Base-by-base conservation (phyloP, 495 filamentous ascomycete genomes). In the Acidiella bohemica region DNA sequence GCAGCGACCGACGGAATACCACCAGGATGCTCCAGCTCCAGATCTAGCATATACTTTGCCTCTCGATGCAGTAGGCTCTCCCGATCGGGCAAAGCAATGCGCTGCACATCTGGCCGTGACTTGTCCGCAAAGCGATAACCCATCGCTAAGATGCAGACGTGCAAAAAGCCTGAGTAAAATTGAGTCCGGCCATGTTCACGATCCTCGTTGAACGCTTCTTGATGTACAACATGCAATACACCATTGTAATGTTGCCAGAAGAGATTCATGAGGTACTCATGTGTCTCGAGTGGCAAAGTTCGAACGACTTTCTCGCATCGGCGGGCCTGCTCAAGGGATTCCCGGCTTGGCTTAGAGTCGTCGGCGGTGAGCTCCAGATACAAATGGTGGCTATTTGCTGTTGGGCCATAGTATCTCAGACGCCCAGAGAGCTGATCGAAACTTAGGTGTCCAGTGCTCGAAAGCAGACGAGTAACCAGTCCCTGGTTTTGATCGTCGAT, bases 211-310 rank as follows among this genome's bases (percentile, higher is more conserved):
- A 73, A 73, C 0, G 63, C 59, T 1, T 56, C 53, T 38, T 57
- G 56, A 46, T 73, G 65, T 13, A 71, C 51, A 2, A 73, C 60
- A 38, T 65, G 67, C 16, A 64, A 43, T 9, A 60, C 57, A 1
- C 54, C 44, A 38, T 73, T 69, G 49, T 67, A 70, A 36, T 60
- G 49, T n/a, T 61, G 57, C 66, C 66, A 71, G 49, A 71, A 73
- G 13, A 61, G 55, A 11, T 58, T 49, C 65, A 71, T 67, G 3
- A 73, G 59, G 36, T 71, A 63, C 39, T 71, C 68, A 30, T 68
- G 61, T 0, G 65, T 69, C 29, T 61, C 57, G 8, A 60, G 31
- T 0, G 53, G 51, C 6, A 73, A 56, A 10, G 55, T 51, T 10
- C 59, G 44, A 29, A 73, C 67, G 33, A 65, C 54, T 6, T 59